phyloP scores from a whole-genome alignment of 2,329 filamentous ascomycete species.

The Arachnopeziza araneosa region DNA sequence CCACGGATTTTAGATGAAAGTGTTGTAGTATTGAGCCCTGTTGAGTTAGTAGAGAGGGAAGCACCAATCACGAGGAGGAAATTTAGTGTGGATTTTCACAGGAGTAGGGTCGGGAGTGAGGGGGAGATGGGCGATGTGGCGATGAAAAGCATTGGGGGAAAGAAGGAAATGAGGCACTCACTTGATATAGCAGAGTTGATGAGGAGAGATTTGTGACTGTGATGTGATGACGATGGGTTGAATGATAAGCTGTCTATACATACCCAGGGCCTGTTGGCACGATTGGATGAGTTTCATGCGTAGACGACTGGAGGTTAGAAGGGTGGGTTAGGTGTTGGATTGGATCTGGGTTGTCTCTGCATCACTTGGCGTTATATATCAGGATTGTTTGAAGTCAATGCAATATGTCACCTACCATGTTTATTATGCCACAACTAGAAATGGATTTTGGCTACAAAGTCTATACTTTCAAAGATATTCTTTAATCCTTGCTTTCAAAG shows the following conservation, averaged over 20 bases:
- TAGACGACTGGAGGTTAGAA: too few relatives aligned
- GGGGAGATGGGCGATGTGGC: neutral
- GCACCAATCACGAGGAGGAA: neutral
- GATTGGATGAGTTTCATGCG: too few relatives aligned
- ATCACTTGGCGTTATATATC: too few relatives aligned
- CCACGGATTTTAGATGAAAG: conserved; percentile 13
- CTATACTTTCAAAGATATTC: too few relatives aligned
- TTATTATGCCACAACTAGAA: too few relatives aligned
- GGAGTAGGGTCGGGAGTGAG: neutral
- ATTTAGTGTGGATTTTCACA: neutral
- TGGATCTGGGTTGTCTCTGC: too few relatives aligned
- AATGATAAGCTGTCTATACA: neutral
- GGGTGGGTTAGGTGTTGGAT: too few relatives aligned
- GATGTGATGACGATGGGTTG: neutral
- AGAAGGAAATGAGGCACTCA: neutral
- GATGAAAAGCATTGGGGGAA: neutral
- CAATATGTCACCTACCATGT: too few relatives aligned
- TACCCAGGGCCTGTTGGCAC: too few relatives aligned
- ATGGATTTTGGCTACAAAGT: too few relatives aligned
- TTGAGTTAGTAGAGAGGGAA: neutral
- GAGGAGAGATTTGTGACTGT: neutral
- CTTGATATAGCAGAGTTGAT: neutral
- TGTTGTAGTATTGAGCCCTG: neutral
- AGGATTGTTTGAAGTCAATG: too few relatives aligned
- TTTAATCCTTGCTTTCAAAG: too few relatives aligned